Evolutionary conservation across 805 yeast genomes (phyloP), one percentile per base, ranked within the genome.

Genomic region (Pichia rugopelliculosa): DNA sequence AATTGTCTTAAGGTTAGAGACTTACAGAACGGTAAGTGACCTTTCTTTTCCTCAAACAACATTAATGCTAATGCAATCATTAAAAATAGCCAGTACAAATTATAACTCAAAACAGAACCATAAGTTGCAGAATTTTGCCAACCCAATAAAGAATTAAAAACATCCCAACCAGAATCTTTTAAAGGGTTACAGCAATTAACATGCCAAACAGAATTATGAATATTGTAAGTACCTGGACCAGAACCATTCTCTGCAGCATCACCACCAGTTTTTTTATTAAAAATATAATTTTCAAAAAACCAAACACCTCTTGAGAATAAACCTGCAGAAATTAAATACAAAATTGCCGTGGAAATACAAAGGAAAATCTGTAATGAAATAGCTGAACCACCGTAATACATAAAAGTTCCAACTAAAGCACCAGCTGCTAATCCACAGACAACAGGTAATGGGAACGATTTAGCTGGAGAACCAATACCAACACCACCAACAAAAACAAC

Each of bases 111-210:
- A 48, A 89, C 87, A 3, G 96, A 86, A 47, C 96, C 95, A 61
- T 86, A 76, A 56, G 95, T 87, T 53, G 96, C 96, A 42, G 95
- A 79, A 69, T 89, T 89, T 71, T 88, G 95, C 97, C 97, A 90
- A 51, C 96, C 97, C 53, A 89, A 72, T 46, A 89, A 67, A 18
- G 96, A 87, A 62, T 89, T 89, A 76, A 89, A 89, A 53, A 89
- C 81, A 76, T 88, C 96, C 96, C 96, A 90, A 69, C 96, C 96
- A 56, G 82, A 79, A 67, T 83, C 88, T 51, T 76, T 71, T 65
- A 82, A 88, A 43, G 96, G 96, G 68, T 88, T 87, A 72, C 96
- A 89, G 70, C 96, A 89, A 76, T 89, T 88, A 50, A 90, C 90
- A 69, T 89, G 97, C 87, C 96, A 89, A 20, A 89, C 96, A 13